phyloP scores from a whole-genome alignment of 345 rosid species.

The Sonneratia caseolaris region DNA sequence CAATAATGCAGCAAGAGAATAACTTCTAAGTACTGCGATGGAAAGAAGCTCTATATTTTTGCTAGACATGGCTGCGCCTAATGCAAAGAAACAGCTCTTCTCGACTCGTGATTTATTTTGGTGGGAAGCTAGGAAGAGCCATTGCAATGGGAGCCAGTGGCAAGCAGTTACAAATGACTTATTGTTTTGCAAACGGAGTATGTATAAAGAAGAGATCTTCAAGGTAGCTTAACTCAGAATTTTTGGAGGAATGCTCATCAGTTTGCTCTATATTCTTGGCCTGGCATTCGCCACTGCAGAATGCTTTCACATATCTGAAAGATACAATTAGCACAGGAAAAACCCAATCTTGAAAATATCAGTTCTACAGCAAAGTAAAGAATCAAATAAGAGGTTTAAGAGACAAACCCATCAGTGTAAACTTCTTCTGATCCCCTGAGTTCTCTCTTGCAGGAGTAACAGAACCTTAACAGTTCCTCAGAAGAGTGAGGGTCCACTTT shows the following conservation, averaged over 20 bases:
- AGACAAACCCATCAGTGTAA: slow-evolving; percentile 27
- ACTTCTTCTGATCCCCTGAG: slow-evolving; percentile 21
- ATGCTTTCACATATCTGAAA: slow-evolving; percentile 29
- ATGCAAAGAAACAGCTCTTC: slow-evolving; percentile 2
- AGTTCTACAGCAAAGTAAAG: slow-evolving; percentile 1
- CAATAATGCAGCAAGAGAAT: slow-evolving; percentile 11
- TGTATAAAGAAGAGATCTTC: slow-evolving; percentile 30
- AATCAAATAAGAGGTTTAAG: slow-evolving; percentile 2
- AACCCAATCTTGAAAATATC: slow-evolving; percentile 2
- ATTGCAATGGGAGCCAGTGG: slow-evolving; percentile 1
- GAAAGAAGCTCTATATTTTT: slow-evolving; percentile 1
- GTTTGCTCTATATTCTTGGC: slow-evolving; percentile 18
- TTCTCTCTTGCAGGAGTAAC: slow-evolving; percentile 32
- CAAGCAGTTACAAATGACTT: slow-evolving; percentile 9
- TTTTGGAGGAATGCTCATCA: slow-evolving; percentile 16
- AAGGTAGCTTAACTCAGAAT: slow-evolving; percentile 29
- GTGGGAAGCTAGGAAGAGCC: background rate
- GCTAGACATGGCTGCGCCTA: background rate
- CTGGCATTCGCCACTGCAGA: slow-evolving; percentile 27
- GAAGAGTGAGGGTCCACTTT: slow-evolving; percentile 9
- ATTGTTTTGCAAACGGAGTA: slow-evolving; percentile 17
- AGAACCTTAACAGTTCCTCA: slow-evolving; percentile 22
- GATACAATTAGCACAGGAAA: slow-evolving; percentile 1
- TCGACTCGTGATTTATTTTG: background rate
- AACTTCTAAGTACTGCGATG: background rate